Evolutionary conservation across 2,329 filamentous ascomycete genomes (phyloP).

Genomic region (Paraphaeosphaeria minitans): DNA sequence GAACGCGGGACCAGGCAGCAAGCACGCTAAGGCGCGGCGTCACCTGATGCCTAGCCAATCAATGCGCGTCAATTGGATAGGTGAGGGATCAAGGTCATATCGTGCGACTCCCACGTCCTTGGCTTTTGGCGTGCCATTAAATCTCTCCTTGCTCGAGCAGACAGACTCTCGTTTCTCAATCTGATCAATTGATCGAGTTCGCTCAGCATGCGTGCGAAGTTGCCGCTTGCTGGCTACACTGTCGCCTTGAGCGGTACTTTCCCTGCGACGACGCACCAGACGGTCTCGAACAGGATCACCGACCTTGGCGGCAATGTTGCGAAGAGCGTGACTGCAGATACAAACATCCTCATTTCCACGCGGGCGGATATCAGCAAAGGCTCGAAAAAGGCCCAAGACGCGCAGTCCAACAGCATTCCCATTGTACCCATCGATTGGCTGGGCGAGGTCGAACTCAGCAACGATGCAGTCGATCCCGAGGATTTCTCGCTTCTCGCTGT

Average conservation of each 20-base stretch:
- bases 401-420: slow-evolving; percentile 54
- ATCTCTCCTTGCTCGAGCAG: too few species aligned
- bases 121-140: background rate
- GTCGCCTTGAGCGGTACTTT: slow-evolving; percentile 68
- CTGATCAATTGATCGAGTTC: slow-evolving; percentile 7
- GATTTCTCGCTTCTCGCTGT: slow-evolving; percentile 40
- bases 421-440: slow-evolving; percentile 68
- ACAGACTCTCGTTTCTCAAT: background rate
- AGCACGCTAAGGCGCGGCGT: background rate
- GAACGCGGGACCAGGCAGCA: slow-evolving; percentile 7
- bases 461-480: slow-evolving; percentile 47
- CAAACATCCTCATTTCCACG: slow-evolving; percentile 63
- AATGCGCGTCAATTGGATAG: background rate
- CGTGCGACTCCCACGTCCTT: background rate
- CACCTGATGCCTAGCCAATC: slow-evolving; percentile 5
- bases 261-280: slow-evolving; percentile 57
- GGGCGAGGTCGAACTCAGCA: slow-evolving; percentile 56
- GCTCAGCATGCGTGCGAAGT: slow-evolving; percentile 26
- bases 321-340: slow-evolving; percentile 56
- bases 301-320: slow-evolving; percentile 57
- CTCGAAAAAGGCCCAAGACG: slow-evolving; percentile 59
- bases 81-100: background rate
- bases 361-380: slow-evolving; percentile 57
- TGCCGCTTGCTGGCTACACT: slow-evolving; percentile 55
- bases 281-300: slow-evolving; percentile 54